These are phyloP conservation scores for Phytophthora pisi DNA, from an alignment of 352 stramenopile genomes.

Conservation along the genomic window DNA sequence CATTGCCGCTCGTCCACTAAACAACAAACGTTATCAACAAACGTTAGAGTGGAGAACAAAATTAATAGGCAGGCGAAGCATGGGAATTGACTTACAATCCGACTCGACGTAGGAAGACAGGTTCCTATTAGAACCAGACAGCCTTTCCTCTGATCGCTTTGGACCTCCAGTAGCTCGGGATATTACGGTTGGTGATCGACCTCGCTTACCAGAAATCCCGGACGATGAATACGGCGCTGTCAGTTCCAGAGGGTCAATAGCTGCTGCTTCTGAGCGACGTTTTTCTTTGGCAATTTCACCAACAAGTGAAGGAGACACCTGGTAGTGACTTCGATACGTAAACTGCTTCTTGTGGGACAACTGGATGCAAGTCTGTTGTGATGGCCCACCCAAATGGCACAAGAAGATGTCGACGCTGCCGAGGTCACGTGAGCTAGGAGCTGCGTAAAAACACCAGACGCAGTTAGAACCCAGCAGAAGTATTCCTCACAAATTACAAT, in stretches of 20 bases:
- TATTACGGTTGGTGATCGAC: constrained; percentile 45
- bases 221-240: constrained; percentile 8
- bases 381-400: constrained; percentile 37
- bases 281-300: constrained; percentile 26
- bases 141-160: constrained; percentile 25
- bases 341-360: constrained; percentile 59
- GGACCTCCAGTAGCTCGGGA: constrained; percentile 9
- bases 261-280: constrained; percentile 3
- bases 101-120: constrained; percentile 76
- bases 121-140: constrained; percentile 37
- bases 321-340: constrained; percentile 59
- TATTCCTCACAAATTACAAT: background rate
- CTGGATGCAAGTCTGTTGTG: constrained; percentile 41
- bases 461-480: background rate
- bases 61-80: constrained; percentile 1
- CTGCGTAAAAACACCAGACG: constrained; percentile 28
- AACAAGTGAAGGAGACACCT: constrained; percentile 37
- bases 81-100: constrained; percentile 46
- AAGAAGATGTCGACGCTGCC: constrained; percentile 70
- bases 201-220: constrained; percentile 46
- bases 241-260: constrained; percentile 23
- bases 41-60: background rate
- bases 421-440: constrained; percentile 42
- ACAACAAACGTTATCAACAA: background rate
- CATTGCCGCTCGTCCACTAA: constrained; percentile 87